A percentile compares a stretch with the other conserved stretches of the same genome.
phyloP scores from a whole-genome alignment of 148 eudicot species.

The Camellia sinensis region DNA sequence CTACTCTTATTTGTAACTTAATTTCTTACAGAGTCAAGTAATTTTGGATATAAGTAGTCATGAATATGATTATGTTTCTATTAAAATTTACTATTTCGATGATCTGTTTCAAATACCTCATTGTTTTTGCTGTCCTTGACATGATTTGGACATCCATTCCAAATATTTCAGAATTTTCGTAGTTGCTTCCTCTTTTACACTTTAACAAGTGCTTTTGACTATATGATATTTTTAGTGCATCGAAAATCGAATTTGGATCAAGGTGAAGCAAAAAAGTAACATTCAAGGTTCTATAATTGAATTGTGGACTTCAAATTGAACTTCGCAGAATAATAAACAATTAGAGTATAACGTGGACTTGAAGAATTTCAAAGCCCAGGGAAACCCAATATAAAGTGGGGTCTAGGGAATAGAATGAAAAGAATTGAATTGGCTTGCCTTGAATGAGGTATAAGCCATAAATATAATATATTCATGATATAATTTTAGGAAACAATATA shows the following conservation, averaged over 20 bases:
- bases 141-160: neutral
- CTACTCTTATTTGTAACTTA: neutral
- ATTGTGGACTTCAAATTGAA: neutral
- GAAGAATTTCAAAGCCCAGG: neutral
- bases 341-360: neutral
- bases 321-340: neutral
- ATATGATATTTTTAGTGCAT: neutral
- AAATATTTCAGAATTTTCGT: neutral
- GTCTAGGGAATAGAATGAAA: too few relatives aligned
- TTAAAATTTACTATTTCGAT: neutral
- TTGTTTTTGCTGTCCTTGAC: neutral
- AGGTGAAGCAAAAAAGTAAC: too few relatives aligned
- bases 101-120: neutral
- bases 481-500: too few relatives aligned
- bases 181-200: neutral
- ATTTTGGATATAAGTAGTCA: neutral
- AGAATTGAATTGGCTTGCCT: too few relatives aligned
- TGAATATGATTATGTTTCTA: neutral
- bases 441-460: too few relatives aligned
- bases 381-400: too few relatives aligned
- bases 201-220: neutral
- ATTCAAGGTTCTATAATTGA: neutral
- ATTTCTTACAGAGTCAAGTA: neutral
- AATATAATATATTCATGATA: too few relatives aligned
- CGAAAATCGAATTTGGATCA: neutral